Conservation (phyloP, 495 filamentous ascomycete genomes). For the Friedmanniomyces simplex region DNA sequence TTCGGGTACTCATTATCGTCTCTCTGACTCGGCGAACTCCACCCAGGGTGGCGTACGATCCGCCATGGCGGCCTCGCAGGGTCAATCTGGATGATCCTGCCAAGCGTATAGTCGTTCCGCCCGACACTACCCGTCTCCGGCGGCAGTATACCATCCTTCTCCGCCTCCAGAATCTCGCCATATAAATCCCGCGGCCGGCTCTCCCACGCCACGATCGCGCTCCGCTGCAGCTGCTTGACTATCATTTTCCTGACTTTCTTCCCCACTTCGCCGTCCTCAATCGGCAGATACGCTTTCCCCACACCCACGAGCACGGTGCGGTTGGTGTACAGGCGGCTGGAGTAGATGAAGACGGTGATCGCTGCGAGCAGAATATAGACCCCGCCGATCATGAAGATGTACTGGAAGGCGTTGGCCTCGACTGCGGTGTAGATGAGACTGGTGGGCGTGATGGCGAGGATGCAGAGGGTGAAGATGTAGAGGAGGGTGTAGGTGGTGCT, state of each 20-base stretch:
- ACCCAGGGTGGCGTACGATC: constrained; percentile 71
- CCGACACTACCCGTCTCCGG: not conserved
- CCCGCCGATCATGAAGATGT: constrained; percentile 75
- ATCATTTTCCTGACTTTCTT: constrained; percentile 67
- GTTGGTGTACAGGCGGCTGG: constrained; percentile 78
- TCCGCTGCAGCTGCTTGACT: constrained; percentile 55
- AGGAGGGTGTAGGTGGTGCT: constrained; percentile 68
- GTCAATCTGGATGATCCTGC: constrained; percentile 29
- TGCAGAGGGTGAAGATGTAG: constrained; percentile 56
- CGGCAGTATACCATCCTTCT: constrained; percentile 2
- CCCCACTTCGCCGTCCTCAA: constrained; percentile 68
- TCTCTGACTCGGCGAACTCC: constrained; percentile 57
- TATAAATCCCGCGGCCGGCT: constrained; percentile 52
- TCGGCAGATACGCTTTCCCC: constrained; percentile 70
- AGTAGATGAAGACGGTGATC: constrained; percentile 66
- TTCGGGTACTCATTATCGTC: constrained; percentile 59
- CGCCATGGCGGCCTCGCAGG: constrained; percentile 58
- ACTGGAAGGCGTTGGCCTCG: constrained; percentile 36
- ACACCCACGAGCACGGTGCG: constrained; percentile 67
- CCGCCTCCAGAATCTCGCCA: constrained; percentile 20
- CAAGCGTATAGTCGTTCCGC: constrained; percentile 11
- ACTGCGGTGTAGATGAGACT: constrained; percentile 65
- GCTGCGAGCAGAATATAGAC: constrained; percentile 66
- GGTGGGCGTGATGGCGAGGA: constrained; percentile 71
- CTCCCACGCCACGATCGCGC: constrained; percentile 72